phyloP scores from a whole-genome alignment of 2,329 filamentous ascomycete species.

The Simplicillium aogashimaense region DNA sequence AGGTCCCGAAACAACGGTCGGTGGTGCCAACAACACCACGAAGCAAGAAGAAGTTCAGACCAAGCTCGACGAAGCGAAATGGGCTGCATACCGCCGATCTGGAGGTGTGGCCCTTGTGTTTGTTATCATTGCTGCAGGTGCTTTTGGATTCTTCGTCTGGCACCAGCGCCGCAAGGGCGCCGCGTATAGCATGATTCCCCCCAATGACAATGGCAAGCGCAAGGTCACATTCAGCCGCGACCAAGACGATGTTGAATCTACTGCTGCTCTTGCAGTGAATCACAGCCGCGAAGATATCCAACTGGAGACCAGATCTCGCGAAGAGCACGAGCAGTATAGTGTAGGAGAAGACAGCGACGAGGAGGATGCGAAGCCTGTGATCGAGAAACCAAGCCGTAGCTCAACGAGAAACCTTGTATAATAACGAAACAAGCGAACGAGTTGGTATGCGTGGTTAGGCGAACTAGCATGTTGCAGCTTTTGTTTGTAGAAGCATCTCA shows the following conservation, averaged over 20 bases:
- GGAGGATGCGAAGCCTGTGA: conserved; percentile 24
- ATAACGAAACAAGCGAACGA: neutral
- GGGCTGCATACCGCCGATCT: conserved; percentile 80
- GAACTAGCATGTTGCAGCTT: neutral
- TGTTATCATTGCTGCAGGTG: conserved; percentile 60
- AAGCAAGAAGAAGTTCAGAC: conserved; percentile 56
- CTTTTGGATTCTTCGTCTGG: conserved; percentile 69
- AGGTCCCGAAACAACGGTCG: conserved; percentile 66
- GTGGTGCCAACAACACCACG: conserved; percentile 53
- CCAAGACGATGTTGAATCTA: conserved; percentile 11
- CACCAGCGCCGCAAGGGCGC: conserved; percentile 45
- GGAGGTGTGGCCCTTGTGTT: conserved; percentile 79
- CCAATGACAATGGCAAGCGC: conserved; percentile 22
- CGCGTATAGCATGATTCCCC: conserved; percentile 42
- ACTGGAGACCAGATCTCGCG: too few relatives aligned
- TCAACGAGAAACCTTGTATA: neutral
- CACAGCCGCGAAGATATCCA: conserved; percentile 18
- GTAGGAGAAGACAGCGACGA: conserved; percentile 49
- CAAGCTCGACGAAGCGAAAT: conserved; percentile 71
- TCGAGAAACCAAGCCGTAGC: conserved; percentile 3
- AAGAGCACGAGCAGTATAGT: conserved; percentile 37
- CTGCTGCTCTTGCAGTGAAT: conserved; percentile 4
- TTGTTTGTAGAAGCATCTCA: neutral
- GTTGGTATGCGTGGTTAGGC: neutral
- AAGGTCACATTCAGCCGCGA: conserved; percentile 29